Base-by-base conservation (phyloP, 2,329 filamentous ascomycete genomes). In the Fusarium robinianum region DNA sequence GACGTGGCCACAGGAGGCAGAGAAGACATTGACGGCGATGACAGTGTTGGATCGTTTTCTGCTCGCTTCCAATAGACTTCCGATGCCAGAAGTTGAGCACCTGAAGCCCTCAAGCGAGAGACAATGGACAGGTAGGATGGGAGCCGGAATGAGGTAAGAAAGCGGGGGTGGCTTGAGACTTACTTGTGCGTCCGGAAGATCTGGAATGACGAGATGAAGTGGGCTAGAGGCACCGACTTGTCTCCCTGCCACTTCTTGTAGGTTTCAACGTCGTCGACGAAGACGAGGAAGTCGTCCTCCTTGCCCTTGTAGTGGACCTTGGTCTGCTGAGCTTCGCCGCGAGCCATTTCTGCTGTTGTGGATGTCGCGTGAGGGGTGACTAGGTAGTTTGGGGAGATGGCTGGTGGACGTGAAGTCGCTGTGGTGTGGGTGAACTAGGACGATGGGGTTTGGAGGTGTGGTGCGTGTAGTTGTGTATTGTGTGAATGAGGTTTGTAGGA, bases 131-230 rank as follows among this genome's bases (percentile, higher is more conserved):
- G 33, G 16, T 9, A 26, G n/a, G n/a, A 25, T 29, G 15, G 4
- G 38, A 41, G 22, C 38, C 32, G 23, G 19, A 37, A 26, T 26
- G 4, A 25, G 31, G 18, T 15, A 25, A 7, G 15, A 31, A 40
- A 42, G 40, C 33, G 42, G 58, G 39, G 46, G 55, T 36, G 33
- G 75, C 87, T 74, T 46, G 27, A n/a, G n/a, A 32, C 45, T 56
- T 79, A 96, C 91, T 85, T 87, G 76, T 95, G 88, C 23, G 90
- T 95, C 29, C 87, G 75, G 64, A 96, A 95, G 64, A 99, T 78
- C 78, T 95, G 88, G 78, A 89, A 97, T 6, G 87, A 79, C 46
- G 85, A 89, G 42, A 97, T 80, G 43, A 99, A 91, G 63, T 96
- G 84, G 2, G 88, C 80, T 33, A 97, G 74, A 24, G 94, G 87